phyloP scores from a whole-genome alignment of 768 basidiomycete genomes.

The Hypholoma sublateritium region DNA sequence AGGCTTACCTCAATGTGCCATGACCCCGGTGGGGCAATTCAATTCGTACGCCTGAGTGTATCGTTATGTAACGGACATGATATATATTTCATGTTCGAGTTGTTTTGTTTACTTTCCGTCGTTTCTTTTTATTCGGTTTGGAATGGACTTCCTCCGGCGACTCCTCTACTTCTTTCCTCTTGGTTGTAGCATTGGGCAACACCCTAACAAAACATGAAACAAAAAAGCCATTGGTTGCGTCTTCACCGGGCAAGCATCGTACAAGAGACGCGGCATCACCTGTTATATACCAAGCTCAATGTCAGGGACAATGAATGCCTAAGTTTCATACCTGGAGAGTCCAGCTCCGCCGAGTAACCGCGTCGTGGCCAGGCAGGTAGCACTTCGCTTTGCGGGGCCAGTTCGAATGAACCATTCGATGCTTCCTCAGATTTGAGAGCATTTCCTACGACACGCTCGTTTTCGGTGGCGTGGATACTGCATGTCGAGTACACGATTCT shows the following conservation, averaged over 20 bases:
- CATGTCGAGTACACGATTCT: conserved; percentile 98
- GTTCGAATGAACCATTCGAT: conserved; percentile 51
- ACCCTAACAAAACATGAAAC: conserved; percentile 82
- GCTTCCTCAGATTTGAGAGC: conserved; percentile 77
- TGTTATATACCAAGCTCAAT: conserved; percentile 20
- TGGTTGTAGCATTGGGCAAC: conserved; percentile 11
- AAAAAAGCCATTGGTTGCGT: conserved; percentile 96
- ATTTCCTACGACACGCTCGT: conserved; percentile 85
- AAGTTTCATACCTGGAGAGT: conserved; percentile 42
- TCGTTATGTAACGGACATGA: conserved; percentile 1
- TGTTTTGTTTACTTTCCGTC: conserved; percentile 8
- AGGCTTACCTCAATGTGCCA: not conserved
- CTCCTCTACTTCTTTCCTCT: conserved; percentile 17
- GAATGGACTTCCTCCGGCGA: conserved; percentile 22
- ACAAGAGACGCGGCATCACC: conserved; percentile 61
- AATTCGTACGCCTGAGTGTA: not conserved
- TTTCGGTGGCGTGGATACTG: conserved; percentile 87
- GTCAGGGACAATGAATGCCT: not conserved
- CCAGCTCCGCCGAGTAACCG: conserved; percentile 68
- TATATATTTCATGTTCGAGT: conserved; percentile 3
- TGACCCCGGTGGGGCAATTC: not conserved
- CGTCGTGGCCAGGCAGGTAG: conserved; percentile 83
- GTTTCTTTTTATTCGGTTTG: conserved; percentile 24
- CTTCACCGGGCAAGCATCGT: conserved; percentile 77
- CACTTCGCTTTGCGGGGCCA: conserved; percentile 68